phyloP scores from a whole-genome alignment of 345 rosid genomes.

The Rhodamnia argentea region DNA sequence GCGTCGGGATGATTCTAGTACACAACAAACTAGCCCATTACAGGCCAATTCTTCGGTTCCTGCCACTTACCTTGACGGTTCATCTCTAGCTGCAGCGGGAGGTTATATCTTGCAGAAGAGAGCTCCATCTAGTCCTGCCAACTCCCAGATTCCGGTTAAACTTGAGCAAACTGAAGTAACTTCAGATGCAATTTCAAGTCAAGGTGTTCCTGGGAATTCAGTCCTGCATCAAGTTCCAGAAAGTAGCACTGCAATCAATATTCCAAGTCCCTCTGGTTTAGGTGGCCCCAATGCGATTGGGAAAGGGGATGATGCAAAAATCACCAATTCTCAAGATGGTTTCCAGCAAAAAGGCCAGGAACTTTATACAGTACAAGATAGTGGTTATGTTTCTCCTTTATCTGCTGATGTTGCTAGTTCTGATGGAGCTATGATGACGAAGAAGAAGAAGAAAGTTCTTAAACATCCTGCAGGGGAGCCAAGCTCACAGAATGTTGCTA shows the following conservation, averaged over 20 bases:
- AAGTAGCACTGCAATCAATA: neutral
- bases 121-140: constrained; percentile 5
- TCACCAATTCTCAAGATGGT: constrained; percentile 19
- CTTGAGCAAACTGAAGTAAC: constrained; percentile 24
- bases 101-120: constrained; percentile 77
- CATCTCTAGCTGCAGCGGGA: constrained; percentile 26
- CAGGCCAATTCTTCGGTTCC: constrained; percentile 26
- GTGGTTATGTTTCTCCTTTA: constrained; percentile 14
- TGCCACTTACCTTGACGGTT: constrained; percentile 23
- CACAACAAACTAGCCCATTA: constrained; percentile 21
- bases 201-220: constrained; percentile 17
- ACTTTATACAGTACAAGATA: constrained; percentile 19
- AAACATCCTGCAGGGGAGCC: constrained; percentile 39
- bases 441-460: constrained; percentile 46
- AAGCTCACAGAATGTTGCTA: constrained; percentile 18
- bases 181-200: constrained; percentile 21
- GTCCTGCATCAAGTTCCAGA: constrained; percentile 10
- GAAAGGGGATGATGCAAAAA: constrained; percentile 11
- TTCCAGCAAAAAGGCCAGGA: constrained; percentile 22
- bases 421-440: constrained; percentile 42
- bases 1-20: constrained; percentile 59
- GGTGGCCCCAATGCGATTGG: constrained; percentile 7
- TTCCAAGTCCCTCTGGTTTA: neutral
- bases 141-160: constrained; percentile 19
- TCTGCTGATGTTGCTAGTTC: constrained; percentile 17